These are phyloP conservation scores for Rhododendron kiyosumense DNA, from an alignment of 148 eudicot genomes.

Conservation along the genomic window DNA sequence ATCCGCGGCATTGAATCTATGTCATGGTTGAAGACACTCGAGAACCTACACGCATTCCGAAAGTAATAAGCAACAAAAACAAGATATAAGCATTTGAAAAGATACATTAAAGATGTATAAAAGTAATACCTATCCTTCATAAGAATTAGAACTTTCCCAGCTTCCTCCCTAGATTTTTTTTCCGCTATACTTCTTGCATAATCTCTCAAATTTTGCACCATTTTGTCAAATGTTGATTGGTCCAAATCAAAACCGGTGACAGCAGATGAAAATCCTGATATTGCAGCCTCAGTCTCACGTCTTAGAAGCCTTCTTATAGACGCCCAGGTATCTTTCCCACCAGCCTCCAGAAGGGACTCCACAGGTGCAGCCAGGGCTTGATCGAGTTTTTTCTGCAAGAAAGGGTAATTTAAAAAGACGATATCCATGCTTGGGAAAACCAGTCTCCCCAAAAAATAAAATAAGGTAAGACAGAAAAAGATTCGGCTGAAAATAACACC, in stretches of 20 bases:
- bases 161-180: constrained; percentile 38
- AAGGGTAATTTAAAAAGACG: neutral
- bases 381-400: constrained; percentile 24
- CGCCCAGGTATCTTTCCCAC: constrained; percentile 32
- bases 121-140: constrained; percentile 50
- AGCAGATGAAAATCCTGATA: constrained; percentile 18
- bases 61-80: neutral
- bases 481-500: neutral
- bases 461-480: neutral
- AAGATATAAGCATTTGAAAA: neutral
- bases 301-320: constrained; percentile 32
- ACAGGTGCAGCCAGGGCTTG: constrained; percentile 30
- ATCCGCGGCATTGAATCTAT: constrained; percentile 43
- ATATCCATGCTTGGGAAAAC: neutral
- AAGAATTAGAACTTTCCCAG: constrained; percentile 35
- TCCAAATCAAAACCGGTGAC: constrained; percentile 30
- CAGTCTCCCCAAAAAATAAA: neutral
- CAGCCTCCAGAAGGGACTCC: constrained; percentile 34
- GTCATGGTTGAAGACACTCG: constrained; percentile 39
- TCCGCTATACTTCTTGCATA: constrained; percentile 33
- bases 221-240: constrained; percentile 16
- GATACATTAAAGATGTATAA: neutral
- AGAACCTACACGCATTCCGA: constrained; percentile 26
- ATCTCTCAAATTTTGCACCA: constrained; percentile 24
- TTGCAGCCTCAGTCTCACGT: constrained; percentile 27